Conservation (phyloP, 192 early-diverging fungal species). For the Backusella morwellensis region DNA sequence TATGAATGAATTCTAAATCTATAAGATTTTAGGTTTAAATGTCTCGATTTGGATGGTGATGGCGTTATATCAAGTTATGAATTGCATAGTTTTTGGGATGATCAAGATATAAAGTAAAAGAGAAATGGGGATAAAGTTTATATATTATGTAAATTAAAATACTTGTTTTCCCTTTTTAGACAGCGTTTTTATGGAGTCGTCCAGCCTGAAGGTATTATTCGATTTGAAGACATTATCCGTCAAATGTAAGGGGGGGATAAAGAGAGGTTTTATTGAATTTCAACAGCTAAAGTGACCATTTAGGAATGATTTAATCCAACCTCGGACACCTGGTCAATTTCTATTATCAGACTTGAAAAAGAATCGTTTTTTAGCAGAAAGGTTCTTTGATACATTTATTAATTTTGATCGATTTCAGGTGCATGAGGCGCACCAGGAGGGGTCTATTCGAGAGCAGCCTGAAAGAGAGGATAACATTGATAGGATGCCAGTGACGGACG, state of each 20-base stretch:
- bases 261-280: background rate
- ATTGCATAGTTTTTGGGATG: constrained; percentile 81
- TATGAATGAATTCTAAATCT: background rate
- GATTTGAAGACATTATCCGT: constrained; percentile 36
- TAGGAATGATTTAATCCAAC: constrained; percentile 39
- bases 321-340: constrained; percentile 29
- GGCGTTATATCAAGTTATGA: constrained; percentile 85
- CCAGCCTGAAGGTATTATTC: constrained; percentile 8
- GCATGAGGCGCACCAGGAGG: constrained; percentile 34
- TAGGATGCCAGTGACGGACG: background rate
- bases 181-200: background rate
- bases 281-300: background rate
- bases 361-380: constrained; percentile 33
- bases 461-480: background rate
- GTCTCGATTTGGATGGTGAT: constrained; percentile 89
- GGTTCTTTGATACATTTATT: constrained; percentile 40
- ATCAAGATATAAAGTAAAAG: constrained; percentile 57
- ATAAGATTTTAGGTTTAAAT: constrained; percentile 82
- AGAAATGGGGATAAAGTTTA: no score
- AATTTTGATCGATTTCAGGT: constrained; percentile 33
- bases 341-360: constrained; percentile 30
- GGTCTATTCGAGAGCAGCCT: background rate
- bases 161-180: background rate
- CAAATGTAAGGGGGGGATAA: constrained; percentile 27
- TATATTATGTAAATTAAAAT: background rate